Evolutionary conservation across 2,329 filamentous ascomycete genomes (phyloP).

Genomic region (Paraphoma sp.): DNA sequence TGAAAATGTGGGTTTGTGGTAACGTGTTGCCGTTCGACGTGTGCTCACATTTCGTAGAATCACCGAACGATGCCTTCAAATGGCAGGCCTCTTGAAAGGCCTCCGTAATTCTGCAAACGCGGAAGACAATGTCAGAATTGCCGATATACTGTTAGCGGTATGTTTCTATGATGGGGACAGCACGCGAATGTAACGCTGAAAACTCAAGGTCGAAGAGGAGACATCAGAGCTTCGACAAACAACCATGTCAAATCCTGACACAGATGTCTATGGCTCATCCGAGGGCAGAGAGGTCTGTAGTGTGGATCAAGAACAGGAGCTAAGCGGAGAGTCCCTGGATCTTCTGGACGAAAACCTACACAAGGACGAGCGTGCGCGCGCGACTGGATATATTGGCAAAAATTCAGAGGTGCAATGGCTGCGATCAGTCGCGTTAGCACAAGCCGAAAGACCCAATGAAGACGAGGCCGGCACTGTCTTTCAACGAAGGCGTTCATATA

Average conservation of each 20-base stretch:
- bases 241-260: slow-evolving; percentile 20
- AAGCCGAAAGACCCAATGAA: slow-evolving; percentile 22
- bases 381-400: slow-evolving; percentile 44
- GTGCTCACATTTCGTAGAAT: slow-evolving; percentile 30
- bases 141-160: not conserved
- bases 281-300: slow-evolving; percentile 10
- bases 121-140: slow-evolving; percentile 19
- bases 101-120: slow-evolving; percentile 22
- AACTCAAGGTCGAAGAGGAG: not conserved
- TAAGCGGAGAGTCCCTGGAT: slow-evolving; percentile 27
- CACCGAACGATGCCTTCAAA: slow-evolving; percentile 36
- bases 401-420: slow-evolving; percentile 44
- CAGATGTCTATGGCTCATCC: slow-evolving; percentile 22
- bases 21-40: not conserved
- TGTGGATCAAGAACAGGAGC: slow-evolving; percentile 15
- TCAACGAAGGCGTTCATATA: slow-evolving; percentile 12
- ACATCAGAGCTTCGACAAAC: not conserved
- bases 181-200: not conserved
- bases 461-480: slow-evolving; percentile 5
- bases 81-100: slow-evolving; percentile 30
- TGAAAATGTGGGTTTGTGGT: slow-evolving; percentile 39
- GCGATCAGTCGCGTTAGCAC: slow-evolving; percentile 29
- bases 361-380: slow-evolving; percentile 24
- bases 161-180: not conserved
- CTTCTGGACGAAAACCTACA: slow-evolving; percentile 39